Evolutionary conservation across 805 yeast genomes (phyloP), one percentile per base, ranked within the genome.

Genomic region (Ogataea pilisensis): DNA sequence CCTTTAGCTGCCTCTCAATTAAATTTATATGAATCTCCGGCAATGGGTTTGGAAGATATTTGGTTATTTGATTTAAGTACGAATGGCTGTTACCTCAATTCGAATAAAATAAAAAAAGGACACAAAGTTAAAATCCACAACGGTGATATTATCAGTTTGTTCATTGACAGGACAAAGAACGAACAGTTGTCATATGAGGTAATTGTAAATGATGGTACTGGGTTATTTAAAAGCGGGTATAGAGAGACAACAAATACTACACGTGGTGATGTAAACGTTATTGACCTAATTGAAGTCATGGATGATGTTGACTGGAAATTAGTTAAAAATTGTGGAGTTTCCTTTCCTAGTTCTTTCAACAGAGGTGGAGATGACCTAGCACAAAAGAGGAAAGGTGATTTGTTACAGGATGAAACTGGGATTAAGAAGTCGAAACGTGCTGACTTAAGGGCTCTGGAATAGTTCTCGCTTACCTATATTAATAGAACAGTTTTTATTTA

Each of bases 61-160:
- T 88, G 95, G 95, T 65, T 90, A 24, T 63, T 85, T 35, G 96
- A 89, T 50, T 75, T 70, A 46, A 83, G 93, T 41, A 78, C 95
- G 0, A 90, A 89, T 60, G 82, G 86, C 2, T 85, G 96, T 56
- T 76, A 69, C 51, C 73, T 90, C 7, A 85, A 88, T 53, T 74
- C 75, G 7, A 60, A 64, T 7, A 70, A 70, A 36, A 57, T 86
- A 34, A 82, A 83, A 0, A 77, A 78, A 44, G 82, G 83, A 2
- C 69, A 74, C 25, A 86, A 85, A 51, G 72, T 70, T 0, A 70
- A 77, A 39, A 53, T 90, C 1, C 76, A 69, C 51, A 69, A 82
- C 45, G 83, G 83, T 0, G 96, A 88, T 58, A 68, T 64, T 25
- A 60, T 89, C 5, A 78, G 78, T 51, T 64, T 88, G 16, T 81